Conservation (phyloP, 2,329 filamentous ascomycete species). For the Trichophyton rubrum region DNA sequence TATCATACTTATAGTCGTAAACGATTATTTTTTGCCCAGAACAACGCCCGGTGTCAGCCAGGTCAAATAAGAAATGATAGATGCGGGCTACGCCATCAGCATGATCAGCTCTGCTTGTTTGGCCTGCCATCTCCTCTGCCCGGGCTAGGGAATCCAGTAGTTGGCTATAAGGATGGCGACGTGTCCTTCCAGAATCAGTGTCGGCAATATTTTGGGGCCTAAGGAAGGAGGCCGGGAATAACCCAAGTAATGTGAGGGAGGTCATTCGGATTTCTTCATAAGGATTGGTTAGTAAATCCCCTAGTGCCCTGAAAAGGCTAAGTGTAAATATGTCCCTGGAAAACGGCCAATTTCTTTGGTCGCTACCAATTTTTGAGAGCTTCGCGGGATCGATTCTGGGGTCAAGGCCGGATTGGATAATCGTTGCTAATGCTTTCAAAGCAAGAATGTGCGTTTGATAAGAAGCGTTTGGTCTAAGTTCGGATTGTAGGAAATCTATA, state of each 20-base stretch:
- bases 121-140: slow-evolving; percentile 29
- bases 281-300: slow-evolving; percentile 74
- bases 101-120: slow-evolving; percentile 75
- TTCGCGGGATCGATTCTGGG: slow-evolving; percentile 26
- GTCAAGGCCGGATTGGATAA: slow-evolving; percentile 60
- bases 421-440: slow-evolving; percentile 54
- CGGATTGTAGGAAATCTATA: slow-evolving; percentile 54
- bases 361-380: slow-evolving; percentile 38
- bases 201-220: neutral
- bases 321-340: slow-evolving; percentile 32
- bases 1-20: slow-evolving; percentile 29
- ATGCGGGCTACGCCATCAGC: slow-evolving; percentile 78
- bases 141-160: slow-evolving; percentile 23
- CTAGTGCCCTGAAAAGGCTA: slow-evolving; percentile 42
- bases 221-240: slow-evolving; percentile 25
- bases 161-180: slow-evolving; percentile 9
- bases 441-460: slow-evolving; percentile 83
- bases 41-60: slow-evolving; percentile 32
- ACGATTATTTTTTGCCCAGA: slow-evolving; percentile 12
- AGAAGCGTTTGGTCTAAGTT: slow-evolving; percentile 68
- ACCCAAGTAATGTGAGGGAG: slow-evolving; percentile 35
- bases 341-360: slow-evolving; percentile 40
- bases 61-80: slow-evolving; percentile 55
- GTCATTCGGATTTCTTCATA: slow-evolving; percentile 76
- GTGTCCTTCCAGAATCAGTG: neutral